Evolutionary conservation across 805 yeast species (phyloP).

Genomic region (Starmerella floris): DNA sequence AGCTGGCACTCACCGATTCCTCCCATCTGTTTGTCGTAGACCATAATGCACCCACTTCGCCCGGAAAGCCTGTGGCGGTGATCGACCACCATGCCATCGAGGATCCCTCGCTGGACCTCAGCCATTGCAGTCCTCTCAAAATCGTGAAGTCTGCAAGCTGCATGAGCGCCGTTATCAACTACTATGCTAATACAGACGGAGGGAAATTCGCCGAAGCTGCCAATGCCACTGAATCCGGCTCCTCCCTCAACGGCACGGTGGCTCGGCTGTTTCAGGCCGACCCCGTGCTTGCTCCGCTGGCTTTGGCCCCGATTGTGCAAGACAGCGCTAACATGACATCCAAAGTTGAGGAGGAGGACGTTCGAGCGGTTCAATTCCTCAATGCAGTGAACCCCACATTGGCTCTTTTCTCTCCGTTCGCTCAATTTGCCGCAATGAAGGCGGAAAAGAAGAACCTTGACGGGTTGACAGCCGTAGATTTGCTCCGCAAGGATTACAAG

Average conservation of each 20-base stretch:
- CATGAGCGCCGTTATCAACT: constrained; percentile 48
- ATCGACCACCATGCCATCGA: constrained; percentile 68
- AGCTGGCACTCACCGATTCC: constrained; percentile 30
- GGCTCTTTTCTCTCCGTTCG: constrained; percentile 9
- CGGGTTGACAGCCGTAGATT: constrained; percentile 46
- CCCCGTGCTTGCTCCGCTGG: constrained; percentile 34
- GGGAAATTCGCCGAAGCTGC: not conserved
- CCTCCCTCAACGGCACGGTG: not conserved
- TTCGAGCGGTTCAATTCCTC: constrained; percentile 9
- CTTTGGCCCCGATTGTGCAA: constrained; percentile 54
- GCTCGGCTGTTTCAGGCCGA: constrained; percentile 15
- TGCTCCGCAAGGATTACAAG: constrained; percentile 76
- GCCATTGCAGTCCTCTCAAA: constrained; percentile 45
- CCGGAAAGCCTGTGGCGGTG: constrained; percentile 40
- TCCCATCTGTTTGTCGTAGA: constrained; percentile 57
- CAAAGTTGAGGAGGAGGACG: constrained; percentile 48
- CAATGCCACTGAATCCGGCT: not conserved
- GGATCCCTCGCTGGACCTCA: not conserved
- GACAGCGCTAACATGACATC: constrained; percentile 61
- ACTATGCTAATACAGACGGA: not conserved
- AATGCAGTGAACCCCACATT: not conserved
- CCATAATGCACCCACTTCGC: constrained; percentile 30
- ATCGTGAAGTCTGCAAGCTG: constrained; percentile 64
- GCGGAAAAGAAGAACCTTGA: constrained; percentile 47
- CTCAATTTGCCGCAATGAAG: constrained; percentile 3